Evolutionary conservation across 169 alveolate genomes (phyloP).

Genomic region (Neospora caninum): DNA sequence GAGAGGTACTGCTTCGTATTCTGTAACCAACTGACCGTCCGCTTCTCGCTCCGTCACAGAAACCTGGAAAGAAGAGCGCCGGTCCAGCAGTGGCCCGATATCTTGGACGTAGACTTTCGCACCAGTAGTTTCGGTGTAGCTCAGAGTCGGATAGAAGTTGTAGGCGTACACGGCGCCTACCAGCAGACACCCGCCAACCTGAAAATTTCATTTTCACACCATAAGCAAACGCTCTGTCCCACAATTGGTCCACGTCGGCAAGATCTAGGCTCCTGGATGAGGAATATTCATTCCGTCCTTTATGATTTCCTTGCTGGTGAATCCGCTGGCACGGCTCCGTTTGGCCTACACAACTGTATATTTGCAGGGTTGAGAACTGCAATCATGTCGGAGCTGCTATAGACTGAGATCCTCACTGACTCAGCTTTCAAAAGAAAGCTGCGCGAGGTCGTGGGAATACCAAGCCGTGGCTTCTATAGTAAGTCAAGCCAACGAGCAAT

Average conservation of each 20-base stretch:
- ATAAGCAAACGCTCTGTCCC: too few relatives aligned
- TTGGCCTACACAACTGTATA: too few relatives aligned
- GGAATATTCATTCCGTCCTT: too few relatives aligned
- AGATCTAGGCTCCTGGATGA: too few relatives aligned
- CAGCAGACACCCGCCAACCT: constrained; percentile 58
- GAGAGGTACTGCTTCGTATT: not conserved
- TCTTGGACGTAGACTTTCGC: constrained; percentile 24
- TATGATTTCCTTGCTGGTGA: too few relatives aligned
- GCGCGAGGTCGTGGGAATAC: not conserved
- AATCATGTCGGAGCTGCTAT: too few relatives aligned
- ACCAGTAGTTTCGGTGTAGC: not conserved
- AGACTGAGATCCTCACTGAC: too few relatives aligned
- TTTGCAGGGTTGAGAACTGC: too few relatives aligned
- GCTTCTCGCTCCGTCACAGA: not conserved
- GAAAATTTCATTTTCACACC: not conserved
- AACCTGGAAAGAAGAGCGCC: not conserved
- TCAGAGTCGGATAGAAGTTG: constrained; percentile 57
- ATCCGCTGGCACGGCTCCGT: too few relatives aligned
- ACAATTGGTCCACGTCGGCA: too few relatives aligned
- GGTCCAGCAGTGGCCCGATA: constrained; percentile 11
- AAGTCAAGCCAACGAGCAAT: not conserved
- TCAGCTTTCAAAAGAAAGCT: too few relatives aligned
- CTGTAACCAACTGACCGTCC: not conserved
- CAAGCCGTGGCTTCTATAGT: not conserved
- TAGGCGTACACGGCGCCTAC: constrained; percentile 57